Evolutionary conservation across 2,329 filamentous ascomycete genomes (phyloP).

Genomic region (Zymoseptoria crescenta): DNA sequence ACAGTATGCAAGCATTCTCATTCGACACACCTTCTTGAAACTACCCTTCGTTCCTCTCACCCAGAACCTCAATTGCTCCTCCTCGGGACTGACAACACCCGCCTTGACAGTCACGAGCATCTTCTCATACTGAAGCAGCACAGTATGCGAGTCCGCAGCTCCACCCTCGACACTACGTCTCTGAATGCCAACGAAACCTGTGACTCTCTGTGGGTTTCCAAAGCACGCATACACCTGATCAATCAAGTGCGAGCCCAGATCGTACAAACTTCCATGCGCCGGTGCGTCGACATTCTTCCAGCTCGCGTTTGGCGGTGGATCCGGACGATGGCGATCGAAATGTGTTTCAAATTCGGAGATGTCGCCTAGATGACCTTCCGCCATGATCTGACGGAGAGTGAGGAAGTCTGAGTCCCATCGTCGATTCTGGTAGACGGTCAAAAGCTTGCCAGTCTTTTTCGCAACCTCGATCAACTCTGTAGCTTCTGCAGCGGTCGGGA

Average conservation of each 20-base stretch:
- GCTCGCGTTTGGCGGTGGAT: slow-evolving; percentile 37
- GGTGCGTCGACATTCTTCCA: slow-evolving; percentile 64
- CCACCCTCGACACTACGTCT: slow-evolving; percentile 44
- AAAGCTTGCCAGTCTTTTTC: slow-evolving; percentile 31
- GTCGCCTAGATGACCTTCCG: slow-evolving; percentile 55
- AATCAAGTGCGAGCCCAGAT: slow-evolving; percentile 67
- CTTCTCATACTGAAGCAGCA: slow-evolving; percentile 60
- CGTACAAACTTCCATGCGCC: slow-evolving; percentile 63
- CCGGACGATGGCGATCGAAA: slow-evolving; percentile 66
- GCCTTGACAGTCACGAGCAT: slow-evolving; percentile 63
- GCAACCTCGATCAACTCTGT: slow-evolving; percentile 47
- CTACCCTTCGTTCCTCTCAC: slow-evolving; percentile 65
- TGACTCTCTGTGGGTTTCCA: slow-evolving; percentile 59
- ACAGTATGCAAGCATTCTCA: not conserved
- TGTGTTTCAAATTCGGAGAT: slow-evolving; percentile 71
- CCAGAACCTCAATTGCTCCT: slow-evolving; percentile 67
- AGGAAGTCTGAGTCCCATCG: slow-evolving; percentile 72
- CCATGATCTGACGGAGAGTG: slow-evolving; percentile 57
- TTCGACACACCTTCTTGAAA: slow-evolving; percentile 58
- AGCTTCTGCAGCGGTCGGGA: slow-evolving; percentile 62
- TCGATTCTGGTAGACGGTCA: slow-evolving; percentile 51
- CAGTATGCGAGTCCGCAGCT: slow-evolving; percentile 47
- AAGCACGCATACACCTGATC: slow-evolving; percentile 68
- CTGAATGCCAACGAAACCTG: slow-evolving; percentile 60
- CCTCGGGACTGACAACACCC: slow-evolving; percentile 60